Percentiles rank a stretch among this genome's conserved stretches.
phyloP scores from a whole-genome alignment of 2,329 filamentous ascomycete genomes.

The Fusarium sp. region DNA sequence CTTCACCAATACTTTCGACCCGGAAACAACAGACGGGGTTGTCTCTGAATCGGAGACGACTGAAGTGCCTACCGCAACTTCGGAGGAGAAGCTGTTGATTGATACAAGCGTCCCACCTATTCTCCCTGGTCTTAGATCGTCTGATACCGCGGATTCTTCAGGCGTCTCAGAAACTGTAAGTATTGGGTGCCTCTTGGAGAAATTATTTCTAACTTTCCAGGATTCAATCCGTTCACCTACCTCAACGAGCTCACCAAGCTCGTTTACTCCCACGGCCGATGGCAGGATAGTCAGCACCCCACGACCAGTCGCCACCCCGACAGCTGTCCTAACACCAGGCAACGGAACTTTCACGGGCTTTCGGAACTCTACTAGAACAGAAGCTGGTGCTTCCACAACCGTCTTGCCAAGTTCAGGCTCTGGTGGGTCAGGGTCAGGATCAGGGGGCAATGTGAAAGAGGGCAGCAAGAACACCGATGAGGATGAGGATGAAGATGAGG shows the following conservation, averaged over 20 bases:
- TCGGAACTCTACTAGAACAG: background rate
- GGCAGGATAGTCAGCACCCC: background rate
- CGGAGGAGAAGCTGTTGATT: background rate
- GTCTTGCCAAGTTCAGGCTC: background rate
- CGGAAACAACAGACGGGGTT: background rate
- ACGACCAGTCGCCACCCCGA: background rate
- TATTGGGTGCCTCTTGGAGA: background rate
- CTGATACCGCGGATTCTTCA: background rate
- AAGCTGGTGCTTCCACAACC: background rate
- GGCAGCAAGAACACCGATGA: background rate
- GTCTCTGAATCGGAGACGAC: background rate
- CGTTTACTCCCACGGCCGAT: background rate
- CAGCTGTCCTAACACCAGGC: background rate
- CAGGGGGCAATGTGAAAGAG: background rate
- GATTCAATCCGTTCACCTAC: background rate
- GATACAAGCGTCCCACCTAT: background rate
- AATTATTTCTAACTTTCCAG: background rate
- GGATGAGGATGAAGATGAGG: background rate
- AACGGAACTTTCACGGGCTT: background rate
- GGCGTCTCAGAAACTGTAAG: background rate
- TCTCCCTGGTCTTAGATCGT: background rate
- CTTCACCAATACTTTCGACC: background rate
- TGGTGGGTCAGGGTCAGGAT: background rate
- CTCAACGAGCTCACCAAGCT: background rate
- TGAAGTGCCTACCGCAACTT: background rate